Percentiles rank a stretch among this genome's conserved stretches.
These are phyloP conservation scores for Ensete ventricosum DNA, from an alignment of 176 grass and related monocot species.

Conservation along the genomic window DNA sequence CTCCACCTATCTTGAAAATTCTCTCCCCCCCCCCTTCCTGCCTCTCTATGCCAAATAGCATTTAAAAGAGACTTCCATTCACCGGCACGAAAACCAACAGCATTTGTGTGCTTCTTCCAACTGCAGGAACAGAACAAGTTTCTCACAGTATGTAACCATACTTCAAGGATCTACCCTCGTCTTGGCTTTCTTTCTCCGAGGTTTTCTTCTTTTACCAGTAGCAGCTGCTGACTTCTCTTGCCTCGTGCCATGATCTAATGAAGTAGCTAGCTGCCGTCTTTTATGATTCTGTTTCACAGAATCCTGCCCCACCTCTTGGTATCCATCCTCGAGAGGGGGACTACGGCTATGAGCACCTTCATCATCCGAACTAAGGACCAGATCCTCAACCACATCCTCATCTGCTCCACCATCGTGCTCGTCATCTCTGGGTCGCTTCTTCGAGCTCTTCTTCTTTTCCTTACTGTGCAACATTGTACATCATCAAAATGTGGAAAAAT, in stretches of 20 bases:
- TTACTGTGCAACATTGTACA: conserved; percentile 28
- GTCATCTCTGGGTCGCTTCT: conserved; percentile 42
- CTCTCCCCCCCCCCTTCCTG: no score
- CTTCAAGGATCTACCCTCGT: conserved; percentile 6
- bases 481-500: not conserved
- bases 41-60: no score
- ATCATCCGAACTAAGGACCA: conserved; percentile 69
- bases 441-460: conserved; percentile 49
- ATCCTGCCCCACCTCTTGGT: conserved; percentile 14
- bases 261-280: conserved; percentile 6
- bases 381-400: conserved; percentile 73
- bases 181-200: conserved; percentile 50
- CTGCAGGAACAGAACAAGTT: not conserved
- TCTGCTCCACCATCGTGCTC: conserved; percentile 32
- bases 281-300: conserved; percentile 31
- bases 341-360: conserved; percentile 40
- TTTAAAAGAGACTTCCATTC: no score
- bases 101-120: not conserved
- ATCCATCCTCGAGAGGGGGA: conserved; percentile 30
- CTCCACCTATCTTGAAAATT: no score
- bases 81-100: no score
- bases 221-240: not conserved
- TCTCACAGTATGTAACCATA: not conserved
- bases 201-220: conserved; percentile 36
- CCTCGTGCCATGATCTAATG: not conserved